phyloP scores from a whole-genome alignment of 2,329 filamentous ascomycete species.

The Aspergillus latus region DNA sequence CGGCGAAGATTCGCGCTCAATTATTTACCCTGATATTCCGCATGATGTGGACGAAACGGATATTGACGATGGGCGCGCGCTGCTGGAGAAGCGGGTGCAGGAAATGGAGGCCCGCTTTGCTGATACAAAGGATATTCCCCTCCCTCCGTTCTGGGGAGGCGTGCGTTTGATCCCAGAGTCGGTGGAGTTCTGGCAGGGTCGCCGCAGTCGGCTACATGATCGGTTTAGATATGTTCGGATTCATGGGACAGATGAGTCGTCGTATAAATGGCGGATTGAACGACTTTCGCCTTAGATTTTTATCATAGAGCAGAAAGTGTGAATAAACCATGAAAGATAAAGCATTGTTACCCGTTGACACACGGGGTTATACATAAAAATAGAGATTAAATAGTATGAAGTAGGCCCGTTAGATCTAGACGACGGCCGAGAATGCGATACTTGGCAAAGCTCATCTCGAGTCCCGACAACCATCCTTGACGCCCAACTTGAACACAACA shows the following conservation, averaged over 20 bases:
- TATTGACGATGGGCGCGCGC: constrained; percentile 65
- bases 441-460: background rate
- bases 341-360: background rate
- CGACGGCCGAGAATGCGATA: background rate
- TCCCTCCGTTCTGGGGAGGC: constrained; percentile 94
- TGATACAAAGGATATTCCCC: constrained; percentile 74
- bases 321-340: background rate
- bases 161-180: constrained; percentile 79
- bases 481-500: no score
- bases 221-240: constrained; percentile 79
- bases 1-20: constrained; percentile 20
- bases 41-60: constrained; percentile 35
- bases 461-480: no score
- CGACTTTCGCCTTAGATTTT: constrained; percentile 39
- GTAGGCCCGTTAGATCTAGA: background rate
- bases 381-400: no score
- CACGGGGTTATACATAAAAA: background rate
- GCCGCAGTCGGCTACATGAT: constrained; percentile 87
- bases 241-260: constrained; percentile 57
- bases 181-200: constrained; percentile 95
- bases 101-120: constrained; percentile 76
- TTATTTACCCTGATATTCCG: constrained; percentile 23
- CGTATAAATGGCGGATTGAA: constrained; percentile 49
- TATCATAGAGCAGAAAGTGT: background rate
- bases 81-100: constrained; percentile 73